phyloP scores from a whole-genome alignment of 2,329 filamentous ascomycete species.

The Phoma sp. region DNA sequence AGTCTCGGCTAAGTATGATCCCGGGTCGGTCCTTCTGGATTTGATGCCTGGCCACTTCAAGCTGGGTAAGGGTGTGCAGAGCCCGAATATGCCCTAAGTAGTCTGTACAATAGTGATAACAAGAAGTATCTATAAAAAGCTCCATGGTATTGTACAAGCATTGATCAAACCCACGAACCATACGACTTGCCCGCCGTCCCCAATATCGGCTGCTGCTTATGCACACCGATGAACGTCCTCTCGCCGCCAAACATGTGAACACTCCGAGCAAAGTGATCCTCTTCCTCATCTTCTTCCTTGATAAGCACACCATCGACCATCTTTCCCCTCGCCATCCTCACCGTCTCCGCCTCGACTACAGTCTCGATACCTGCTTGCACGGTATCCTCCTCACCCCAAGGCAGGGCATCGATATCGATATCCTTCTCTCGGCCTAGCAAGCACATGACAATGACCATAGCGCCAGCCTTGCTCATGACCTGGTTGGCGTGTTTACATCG shows the following conservation, averaged over 20 bases:
- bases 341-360: constrained; percentile 73
- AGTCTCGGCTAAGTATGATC: constrained; percentile 51
- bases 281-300: constrained; percentile 43
- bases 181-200: constrained; percentile 2
- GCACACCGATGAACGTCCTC: constrained; percentile 44
- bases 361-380: constrained; percentile 79
- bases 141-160: not conserved
- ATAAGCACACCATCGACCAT: constrained; percentile 52
- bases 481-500: constrained; percentile 84
- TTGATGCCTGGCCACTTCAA: constrained; percentile 55
- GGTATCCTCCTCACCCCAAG: constrained; percentile 79
- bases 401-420: constrained; percentile 82
- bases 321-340: constrained; percentile 57
- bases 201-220: constrained; percentile 20
- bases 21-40: constrained; percentile 49
- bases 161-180: constrained; percentile 4
- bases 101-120: not conserved
- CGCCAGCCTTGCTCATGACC: constrained; percentile 92
- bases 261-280: constrained; percentile 43
- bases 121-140: not conserved
- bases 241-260: constrained; percentile 43
- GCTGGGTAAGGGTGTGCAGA: constrained; percentile 28
- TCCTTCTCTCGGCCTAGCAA: constrained; percentile 75
- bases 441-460: constrained; percentile 78
- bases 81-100: not conserved